Conservation (phyloP, 495 filamentous ascomycete genomes). For the Polyplosphaeria fusca region DNA sequence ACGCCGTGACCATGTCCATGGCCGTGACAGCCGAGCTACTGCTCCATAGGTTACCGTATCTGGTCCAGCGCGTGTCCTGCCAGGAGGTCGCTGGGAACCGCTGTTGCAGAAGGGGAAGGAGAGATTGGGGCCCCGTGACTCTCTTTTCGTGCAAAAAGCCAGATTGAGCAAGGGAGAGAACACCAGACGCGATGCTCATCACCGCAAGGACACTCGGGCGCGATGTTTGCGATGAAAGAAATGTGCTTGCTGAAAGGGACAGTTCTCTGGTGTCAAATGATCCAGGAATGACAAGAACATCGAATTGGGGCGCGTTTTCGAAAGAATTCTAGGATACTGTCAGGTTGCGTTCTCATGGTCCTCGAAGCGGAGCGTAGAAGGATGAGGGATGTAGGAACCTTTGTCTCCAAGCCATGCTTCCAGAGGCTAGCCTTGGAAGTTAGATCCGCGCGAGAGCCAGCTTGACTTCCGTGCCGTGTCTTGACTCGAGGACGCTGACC, state of each 20-base stretch:
- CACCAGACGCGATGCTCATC: constrained; percentile 24
- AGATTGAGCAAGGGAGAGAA: constrained; percentile 15
- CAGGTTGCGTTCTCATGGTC: not conserved
- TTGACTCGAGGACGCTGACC: not conserved
- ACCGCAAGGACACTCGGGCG: constrained; percentile 8
- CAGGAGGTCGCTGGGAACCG: constrained; percentile 18
- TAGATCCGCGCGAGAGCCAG: constrained; percentile 2
- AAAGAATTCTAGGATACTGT: constrained; percentile 25
- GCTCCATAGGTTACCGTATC: constrained; percentile 23
- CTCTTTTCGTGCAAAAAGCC: constrained; percentile 16
- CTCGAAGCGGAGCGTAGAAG: too few species aligned
- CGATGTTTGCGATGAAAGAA: constrained; percentile 13
- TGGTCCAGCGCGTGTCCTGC: constrained; percentile 14
- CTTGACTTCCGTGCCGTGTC: not conserved
- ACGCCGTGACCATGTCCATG: constrained; percentile 22
- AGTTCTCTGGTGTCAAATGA: constrained; percentile 14
- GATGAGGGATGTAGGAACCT: constrained; percentile 23
- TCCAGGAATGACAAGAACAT: constrained; percentile 25
- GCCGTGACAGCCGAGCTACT: constrained; percentile 20
- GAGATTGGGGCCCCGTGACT: constrained; percentile 5
- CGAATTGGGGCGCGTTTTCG: constrained; percentile 19
- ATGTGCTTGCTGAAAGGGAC: constrained; percentile 3
- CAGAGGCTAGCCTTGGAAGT: not conserved
- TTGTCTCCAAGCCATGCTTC: constrained; percentile 19
- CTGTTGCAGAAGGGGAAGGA: constrained; percentile 9